A percentile compares a stretch with the other conserved stretches of the same genome.
phyloP scores from a whole-genome alignment of 352 stramenopile species.

The Phytophthora citricola region DNA sequence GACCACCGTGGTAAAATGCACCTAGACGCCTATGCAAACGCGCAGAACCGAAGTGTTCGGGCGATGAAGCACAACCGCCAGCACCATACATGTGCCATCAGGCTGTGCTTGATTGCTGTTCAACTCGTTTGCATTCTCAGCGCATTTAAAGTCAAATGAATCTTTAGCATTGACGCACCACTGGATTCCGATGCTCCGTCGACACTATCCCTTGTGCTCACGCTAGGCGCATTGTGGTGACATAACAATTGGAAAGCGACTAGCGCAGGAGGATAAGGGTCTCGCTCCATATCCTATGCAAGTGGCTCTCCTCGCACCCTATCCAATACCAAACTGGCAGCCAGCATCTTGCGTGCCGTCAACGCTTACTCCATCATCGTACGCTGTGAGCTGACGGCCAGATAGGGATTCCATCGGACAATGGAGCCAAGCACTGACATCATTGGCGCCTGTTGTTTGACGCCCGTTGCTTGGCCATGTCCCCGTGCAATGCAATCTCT shows the following conservation, averaged over 20 bases:
- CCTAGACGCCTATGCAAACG: conserved; percentile 13
- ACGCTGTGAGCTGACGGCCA: neutral
- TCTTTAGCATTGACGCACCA: conserved; percentile 4
- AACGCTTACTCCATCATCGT: neutral
- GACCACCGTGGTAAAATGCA: conserved; percentile 3
- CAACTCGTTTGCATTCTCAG: neutral
- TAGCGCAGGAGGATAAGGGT: too few relatives aligned
- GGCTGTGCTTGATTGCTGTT: conserved; percentile 1
- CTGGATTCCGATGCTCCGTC: neutral
- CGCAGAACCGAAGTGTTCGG: conserved; percentile 24
- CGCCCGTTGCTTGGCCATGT: conserved; percentile 37
- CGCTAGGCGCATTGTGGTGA: conserved; percentile 6
- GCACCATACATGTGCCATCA: neutral
- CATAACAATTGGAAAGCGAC: neutral
- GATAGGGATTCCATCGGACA: neutral
- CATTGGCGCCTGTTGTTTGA: conserved; percentile 28
- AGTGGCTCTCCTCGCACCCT: too few relatives aligned
- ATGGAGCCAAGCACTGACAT: conserved; percentile 27
- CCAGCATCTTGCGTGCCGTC: too few relatives aligned
- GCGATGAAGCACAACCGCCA: conserved; percentile 1
- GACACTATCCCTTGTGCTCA: neutral
- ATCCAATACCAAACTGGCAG: too few relatives aligned
- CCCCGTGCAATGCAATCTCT: conserved; percentile 19
- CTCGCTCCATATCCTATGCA: too few relatives aligned
- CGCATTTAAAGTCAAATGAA: neutral